Evolutionary conservation across 2,329 filamentous ascomycete genomes (phyloP).

Genomic region (Aspergillus novoparasiticus): DNA sequence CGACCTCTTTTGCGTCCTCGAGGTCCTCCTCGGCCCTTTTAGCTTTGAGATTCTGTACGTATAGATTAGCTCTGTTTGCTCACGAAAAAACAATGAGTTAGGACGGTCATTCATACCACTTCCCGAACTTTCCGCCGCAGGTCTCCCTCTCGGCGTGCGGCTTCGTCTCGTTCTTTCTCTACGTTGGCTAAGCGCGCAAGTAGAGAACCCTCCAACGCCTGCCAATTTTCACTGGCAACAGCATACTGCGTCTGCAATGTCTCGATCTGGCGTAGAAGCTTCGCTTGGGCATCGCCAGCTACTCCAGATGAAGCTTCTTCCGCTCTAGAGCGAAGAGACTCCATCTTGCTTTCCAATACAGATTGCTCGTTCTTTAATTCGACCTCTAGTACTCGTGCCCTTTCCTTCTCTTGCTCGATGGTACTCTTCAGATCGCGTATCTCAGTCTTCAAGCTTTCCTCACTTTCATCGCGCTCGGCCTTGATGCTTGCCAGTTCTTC

Average conservation of each 20-base stretch:
- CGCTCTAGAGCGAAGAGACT: slow-evolving; percentile 78
- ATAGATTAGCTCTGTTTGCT: slow-evolving; percentile 9
- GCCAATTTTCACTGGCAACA: slow-evolving; percentile 95
- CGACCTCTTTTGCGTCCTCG: slow-evolving; percentile 60
- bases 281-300: slow-evolving; percentile 81
- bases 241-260: slow-evolving; percentile 94
- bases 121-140: slow-evolving; percentile 88
- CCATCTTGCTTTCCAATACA: slow-evolving; percentile 83
- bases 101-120: slow-evolving; percentile 59
- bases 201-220: slow-evolving; percentile 87
- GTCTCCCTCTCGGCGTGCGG: slow-evolving; percentile 78
- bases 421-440: slow-evolving; percentile 73
- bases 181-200: slow-evolving; percentile 74
- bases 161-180: slow-evolving; percentile 90
- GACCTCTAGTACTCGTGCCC: slow-evolving; percentile 66
- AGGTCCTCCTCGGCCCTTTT: slow-evolving; percentile 80
- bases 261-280: slow-evolving; percentile 90
- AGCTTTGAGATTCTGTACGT: slow-evolving; percentile 61
- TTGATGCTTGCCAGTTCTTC: slow-evolving; percentile 66
- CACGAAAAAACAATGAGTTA: not conserved
- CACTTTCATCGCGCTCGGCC: slow-evolving; percentile 74
- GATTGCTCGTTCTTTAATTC: slow-evolving; percentile 79
- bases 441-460: slow-evolving; percentile 70
- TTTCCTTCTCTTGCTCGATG: slow-evolving; percentile 71
- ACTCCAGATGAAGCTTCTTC: slow-evolving; percentile 87